Evolutionary conservation across 805 yeast genomes (phyloP).

Genomic region (Candida odintsovae): DNA sequence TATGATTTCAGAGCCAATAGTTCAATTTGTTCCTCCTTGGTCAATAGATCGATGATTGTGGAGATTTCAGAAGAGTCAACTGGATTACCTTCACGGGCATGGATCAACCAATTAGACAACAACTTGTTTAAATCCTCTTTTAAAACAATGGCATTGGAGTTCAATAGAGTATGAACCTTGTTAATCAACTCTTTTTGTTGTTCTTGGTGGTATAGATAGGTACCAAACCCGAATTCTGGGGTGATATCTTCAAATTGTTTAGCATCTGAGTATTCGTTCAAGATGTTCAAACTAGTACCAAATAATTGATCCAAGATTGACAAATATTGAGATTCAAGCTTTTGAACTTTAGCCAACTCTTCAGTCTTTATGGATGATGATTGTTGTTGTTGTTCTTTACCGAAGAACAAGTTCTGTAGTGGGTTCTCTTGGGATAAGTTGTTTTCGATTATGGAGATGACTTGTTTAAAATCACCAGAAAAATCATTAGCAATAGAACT

Average conservation of each 20-base stretch:
- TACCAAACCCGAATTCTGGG: constrained; percentile 89
- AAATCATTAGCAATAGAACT: constrained; percentile 40
- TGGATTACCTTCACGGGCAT: constrained; percentile 33
- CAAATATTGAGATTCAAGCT: constrained; percentile 69
- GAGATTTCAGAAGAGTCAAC: constrained; percentile 27
- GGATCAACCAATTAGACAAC: constrained; percentile 67
- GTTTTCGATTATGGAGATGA: constrained; percentile 41
- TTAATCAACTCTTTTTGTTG: constrained; percentile 40
- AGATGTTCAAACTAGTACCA: constrained; percentile 45
- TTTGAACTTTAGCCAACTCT: constrained; percentile 37
- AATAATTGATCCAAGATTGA: constrained; percentile 70
- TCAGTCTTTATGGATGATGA: constrained; percentile 16
- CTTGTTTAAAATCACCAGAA: constrained; percentile 22
- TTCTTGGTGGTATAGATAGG: constrained; percentile 53
- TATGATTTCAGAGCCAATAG: constrained; percentile 41
- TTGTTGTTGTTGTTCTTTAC: constrained; percentile 28
- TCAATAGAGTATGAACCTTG: constrained; percentile 39
- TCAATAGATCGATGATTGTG: constrained; percentile 4
- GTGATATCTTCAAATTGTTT: constrained; percentile 41
- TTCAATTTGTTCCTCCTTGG: constrained; percentile 35
- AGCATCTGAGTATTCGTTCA: constrained; percentile 50
- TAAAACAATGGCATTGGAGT: constrained; percentile 6
- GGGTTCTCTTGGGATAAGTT: constrained; percentile 53
- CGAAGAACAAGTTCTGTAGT: constrained; percentile 57
- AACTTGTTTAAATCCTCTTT: constrained; percentile 22